phyloP scores from a whole-genome alignment of 2,329 filamentous ascomycete species.

The Fusarium sp. region DNA sequence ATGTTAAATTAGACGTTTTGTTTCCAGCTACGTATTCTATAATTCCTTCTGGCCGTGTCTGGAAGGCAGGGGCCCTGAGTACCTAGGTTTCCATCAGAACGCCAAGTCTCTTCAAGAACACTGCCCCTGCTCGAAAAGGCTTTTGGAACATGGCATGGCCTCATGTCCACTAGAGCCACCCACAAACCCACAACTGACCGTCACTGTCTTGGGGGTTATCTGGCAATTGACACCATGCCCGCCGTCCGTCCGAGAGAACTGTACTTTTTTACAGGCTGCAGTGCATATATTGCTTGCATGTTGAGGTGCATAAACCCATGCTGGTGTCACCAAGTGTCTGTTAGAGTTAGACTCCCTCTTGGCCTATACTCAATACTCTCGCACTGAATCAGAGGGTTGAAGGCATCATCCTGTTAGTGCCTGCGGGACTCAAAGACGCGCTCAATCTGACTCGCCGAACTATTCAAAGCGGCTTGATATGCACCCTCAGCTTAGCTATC shows the following conservation, averaged over 20 bases:
- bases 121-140: slow-evolving; percentile 33
- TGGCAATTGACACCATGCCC: slow-evolving; percentile 17
- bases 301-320: slow-evolving; percentile 30
- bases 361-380: background rate
- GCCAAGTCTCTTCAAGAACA: slow-evolving; percentile 13
- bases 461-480: slow-evolving; percentile 31
- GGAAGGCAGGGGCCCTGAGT: slow-evolving; percentile 8
- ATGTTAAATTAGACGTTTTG: slow-evolving; percentile 6
- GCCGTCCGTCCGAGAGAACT: slow-evolving; percentile 22
- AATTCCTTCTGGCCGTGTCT: background rate
- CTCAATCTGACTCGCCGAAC: slow-evolving; percentile 48
- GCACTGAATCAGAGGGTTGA: slow-evolving; percentile 9
- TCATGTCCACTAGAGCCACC: slow-evolving; percentile 38
- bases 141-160: slow-evolving; percentile 47
- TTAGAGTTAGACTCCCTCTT: background rate
- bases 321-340: background rate
- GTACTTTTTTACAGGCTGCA: slow-evolving; percentile 15
- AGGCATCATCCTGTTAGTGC: slow-evolving; percentile 21
- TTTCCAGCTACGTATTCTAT: background rate
- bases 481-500: slow-evolving; percentile 27
- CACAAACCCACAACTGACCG: slow-evolving; percentile 6
- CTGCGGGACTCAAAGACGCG: slow-evolving; percentile 46
- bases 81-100: slow-evolving; percentile 4
- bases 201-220: slow-evolving; percentile 13
- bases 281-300: slow-evolving; percentile 44